phyloP scores from a whole-genome alignment of 2,329 filamentous ascomycete genomes.

The Raffaelea arxii region DNA sequence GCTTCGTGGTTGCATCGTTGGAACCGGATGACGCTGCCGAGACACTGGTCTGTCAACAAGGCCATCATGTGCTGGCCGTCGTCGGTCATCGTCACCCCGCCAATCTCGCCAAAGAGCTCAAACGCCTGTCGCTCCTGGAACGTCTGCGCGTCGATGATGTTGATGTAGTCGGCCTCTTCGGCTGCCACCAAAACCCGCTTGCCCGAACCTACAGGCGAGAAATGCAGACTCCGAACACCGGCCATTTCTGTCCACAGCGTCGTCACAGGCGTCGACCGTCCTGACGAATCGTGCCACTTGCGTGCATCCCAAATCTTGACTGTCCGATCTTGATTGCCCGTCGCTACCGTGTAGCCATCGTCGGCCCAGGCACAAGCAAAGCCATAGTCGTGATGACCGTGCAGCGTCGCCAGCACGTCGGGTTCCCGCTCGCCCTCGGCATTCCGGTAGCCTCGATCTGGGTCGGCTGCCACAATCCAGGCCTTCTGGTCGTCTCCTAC shows the following conservation, averaged over 20 bases:
- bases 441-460: slow-evolving; percentile 26
- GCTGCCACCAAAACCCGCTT: slow-evolving; percentile 58
- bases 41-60: slow-evolving; percentile 53
- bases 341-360: slow-evolving; percentile 66
- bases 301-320: slow-evolving; percentile 71
- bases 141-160: slow-evolving; percentile 57
- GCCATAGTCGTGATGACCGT: slow-evolving; percentile 58
- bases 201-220: slow-evolving; percentile 62
- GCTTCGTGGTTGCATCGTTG: slow-evolving; percentile 36
- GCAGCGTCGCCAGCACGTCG: slow-evolving; percentile 43
- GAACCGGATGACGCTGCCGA: slow-evolving; percentile 58
- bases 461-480: slow-evolving; percentile 60
- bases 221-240: slow-evolving; percentile 58
- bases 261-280: slow-evolving; percentile 35
- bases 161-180: slow-evolving; percentile 66
- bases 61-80: slow-evolving; percentile 60
- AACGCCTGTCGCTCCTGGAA: slow-evolving; percentile 59
- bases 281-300: slow-evolving; percentile 49
- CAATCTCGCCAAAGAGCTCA: slow-evolving; percentile 67
- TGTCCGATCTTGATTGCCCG: slow-evolving; percentile 64
- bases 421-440: slow-evolving; percentile 12
- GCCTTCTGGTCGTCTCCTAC: slow-evolving; percentile 61
- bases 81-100: slow-evolving; percentile 56
- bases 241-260: slow-evolving; percentile 57
- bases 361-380: slow-evolving; percentile 76